phyloP scores from a whole-genome alignment of 257 asterid species.

The Gardenia jasminoides region DNA sequence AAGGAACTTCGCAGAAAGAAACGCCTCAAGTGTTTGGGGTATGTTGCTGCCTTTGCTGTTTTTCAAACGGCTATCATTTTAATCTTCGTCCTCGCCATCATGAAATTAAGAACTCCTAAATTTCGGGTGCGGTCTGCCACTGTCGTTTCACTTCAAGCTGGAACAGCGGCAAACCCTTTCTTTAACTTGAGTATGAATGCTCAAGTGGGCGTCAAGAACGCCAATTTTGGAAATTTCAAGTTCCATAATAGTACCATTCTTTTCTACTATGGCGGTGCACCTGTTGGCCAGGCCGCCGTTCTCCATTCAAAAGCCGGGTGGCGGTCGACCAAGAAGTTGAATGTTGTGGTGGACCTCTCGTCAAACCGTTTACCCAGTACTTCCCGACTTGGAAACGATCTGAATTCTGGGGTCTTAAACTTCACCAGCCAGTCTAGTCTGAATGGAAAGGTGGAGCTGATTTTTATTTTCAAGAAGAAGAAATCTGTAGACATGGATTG shows the following conservation, averaged over 20 bases:
- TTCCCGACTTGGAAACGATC: slow-evolving; percentile 16
- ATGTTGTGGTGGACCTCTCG: slow-evolving; percentile 12
- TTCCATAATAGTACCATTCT: slow-evolving; percentile 25
- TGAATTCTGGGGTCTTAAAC: slow-evolving; percentile 28
- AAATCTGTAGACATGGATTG: slow-evolving; percentile 40
- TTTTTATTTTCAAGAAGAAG: slow-evolving; percentile 43
- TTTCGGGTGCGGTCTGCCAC: slow-evolving; percentile 27
- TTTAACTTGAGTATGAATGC: slow-evolving; percentile 27
- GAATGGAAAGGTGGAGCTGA: slow-evolving; percentile 43
- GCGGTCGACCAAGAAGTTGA: slow-evolving; percentile 26
- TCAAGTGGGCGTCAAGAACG: slow-evolving; percentile 32
- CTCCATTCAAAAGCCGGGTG: slow-evolving; percentile 16
- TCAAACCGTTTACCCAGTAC: not conserved
- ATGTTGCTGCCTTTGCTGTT: slow-evolving; percentile 26
- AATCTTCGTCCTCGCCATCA: slow-evolving; percentile 26
- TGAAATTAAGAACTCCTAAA: slow-evolving; percentile 37
- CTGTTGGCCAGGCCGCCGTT: slow-evolving; percentile 29
- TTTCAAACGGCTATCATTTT: slow-evolving; percentile 35
- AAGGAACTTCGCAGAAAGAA: slow-evolving; percentile 29
- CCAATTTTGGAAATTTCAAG: slow-evolving; percentile 42
- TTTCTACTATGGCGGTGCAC: slow-evolving; percentile 25
- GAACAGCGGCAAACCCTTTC: slow-evolving; percentile 17
- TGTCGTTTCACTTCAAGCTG: slow-evolving; percentile 6
- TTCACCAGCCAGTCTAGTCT: slow-evolving; percentile 29
- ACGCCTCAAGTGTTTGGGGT: slow-evolving; percentile 31